A percentile compares a stretch with the other conserved stretches of the same genome.
Conservation (phyloP, 306 rosid genomes). For the Malus orientalis region DNA sequence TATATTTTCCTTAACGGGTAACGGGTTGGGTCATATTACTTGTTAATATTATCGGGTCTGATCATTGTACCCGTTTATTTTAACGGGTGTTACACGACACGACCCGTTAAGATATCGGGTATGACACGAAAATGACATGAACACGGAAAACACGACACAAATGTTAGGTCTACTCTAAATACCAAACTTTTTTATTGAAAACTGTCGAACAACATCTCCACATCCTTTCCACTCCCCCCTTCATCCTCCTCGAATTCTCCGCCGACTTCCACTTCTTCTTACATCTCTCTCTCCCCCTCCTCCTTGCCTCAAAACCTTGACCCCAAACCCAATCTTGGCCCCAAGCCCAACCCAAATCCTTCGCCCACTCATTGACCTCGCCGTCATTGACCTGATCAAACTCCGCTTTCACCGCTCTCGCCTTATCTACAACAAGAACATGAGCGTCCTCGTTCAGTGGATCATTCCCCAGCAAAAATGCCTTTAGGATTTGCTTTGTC, state of each 20-base stretch:
- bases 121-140: too few relatives aligned
- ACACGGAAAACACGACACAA: too few relatives aligned
- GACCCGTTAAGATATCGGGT: too few relatives aligned
- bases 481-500: not conserved
- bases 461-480: conserved; percentile 16
- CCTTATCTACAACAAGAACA: conserved; percentile 47
- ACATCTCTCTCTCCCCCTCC: conserved; percentile 6
- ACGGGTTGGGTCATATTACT: too few relatives aligned
- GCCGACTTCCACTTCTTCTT: conserved; percentile 7
- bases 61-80: too few relatives aligned
- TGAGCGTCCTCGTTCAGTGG: conserved; percentile 54
- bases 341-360: conserved; percentile 23
- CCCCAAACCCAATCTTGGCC: conserved; percentile 3
- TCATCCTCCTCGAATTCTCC: conserved; percentile 23
- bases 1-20: too few relatives aligned
- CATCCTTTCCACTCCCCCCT: conserved; percentile 15
- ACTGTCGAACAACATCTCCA: conserved; percentile 21
- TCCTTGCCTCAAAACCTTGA: not conserved
- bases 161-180: not conserved
- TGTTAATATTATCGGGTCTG: too few relatives aligned
- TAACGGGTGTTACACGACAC: too few relatives aligned
- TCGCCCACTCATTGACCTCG: conserved; percentile 53
- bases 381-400: conserved; percentile 43
- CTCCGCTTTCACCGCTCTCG: conserved; percentile 53
- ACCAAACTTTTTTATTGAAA: not conserved